A percentile compares a stretch with the other conserved stretches of the same genome.
phyloP scores from a whole-genome alignment of 768 basidiomycete species.

The Suillus plorans region DNA sequence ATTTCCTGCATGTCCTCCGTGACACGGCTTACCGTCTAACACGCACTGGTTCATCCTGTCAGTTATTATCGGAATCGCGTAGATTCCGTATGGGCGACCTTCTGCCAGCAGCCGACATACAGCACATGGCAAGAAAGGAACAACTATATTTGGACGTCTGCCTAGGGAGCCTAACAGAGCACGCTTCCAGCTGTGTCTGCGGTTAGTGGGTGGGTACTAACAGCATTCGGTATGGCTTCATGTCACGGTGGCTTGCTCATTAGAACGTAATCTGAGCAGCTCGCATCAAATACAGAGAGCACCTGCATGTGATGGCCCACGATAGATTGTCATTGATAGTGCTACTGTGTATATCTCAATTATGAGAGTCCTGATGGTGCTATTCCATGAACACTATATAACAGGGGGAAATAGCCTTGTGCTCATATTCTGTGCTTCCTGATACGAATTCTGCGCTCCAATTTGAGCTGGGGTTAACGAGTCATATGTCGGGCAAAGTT shows the following conservation, averaged over 20 bases:
- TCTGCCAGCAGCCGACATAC: background rate
- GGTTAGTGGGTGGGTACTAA: background rate
- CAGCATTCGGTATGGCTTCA: background rate
- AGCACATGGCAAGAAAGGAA: background rate
- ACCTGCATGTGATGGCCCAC: background rate
- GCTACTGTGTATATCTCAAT: background rate
- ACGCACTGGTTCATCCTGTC: background rate
- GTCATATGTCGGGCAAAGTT: constrained; percentile 25
- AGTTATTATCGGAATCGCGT: background rate
- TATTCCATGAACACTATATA: background rate
- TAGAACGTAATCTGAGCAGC: background rate
- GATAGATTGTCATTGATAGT: background rate
- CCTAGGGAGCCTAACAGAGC: background rate
- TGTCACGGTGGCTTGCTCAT: background rate
- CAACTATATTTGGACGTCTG: background rate
- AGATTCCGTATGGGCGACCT: background rate
- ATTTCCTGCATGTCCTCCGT: too few relatives aligned
- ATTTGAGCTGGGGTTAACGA: constrained; percentile 21
- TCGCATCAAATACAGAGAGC: background rate
- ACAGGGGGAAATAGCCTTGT: constrained; percentile 17
- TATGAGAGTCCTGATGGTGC: background rate
- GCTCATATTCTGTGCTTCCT: constrained; percentile 22
- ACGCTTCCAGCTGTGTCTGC: too few relatives aligned
- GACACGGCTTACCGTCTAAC: background rate
- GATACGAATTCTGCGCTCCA: constrained; percentile 19